phyloP scores from a whole-genome alignment of 208 protist genomes.

The Crithidia bombi region DNA sequence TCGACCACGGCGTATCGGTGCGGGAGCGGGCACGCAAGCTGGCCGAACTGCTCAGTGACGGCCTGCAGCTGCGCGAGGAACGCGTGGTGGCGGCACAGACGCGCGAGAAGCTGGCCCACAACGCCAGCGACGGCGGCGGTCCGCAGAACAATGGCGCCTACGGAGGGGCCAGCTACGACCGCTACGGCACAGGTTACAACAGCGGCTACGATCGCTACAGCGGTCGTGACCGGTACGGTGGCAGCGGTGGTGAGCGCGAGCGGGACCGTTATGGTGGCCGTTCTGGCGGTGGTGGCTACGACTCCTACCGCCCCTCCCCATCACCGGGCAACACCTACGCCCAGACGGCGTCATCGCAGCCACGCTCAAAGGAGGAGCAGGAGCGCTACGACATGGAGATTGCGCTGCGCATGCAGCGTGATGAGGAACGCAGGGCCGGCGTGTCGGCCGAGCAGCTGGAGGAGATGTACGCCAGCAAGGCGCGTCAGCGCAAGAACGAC shows the following conservation, averaged over 20 bases:
- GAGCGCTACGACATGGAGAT: constrained; percentile 88
- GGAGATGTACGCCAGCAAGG: constrained; percentile 70
- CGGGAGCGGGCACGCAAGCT: constrained; percentile 86
- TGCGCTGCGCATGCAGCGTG: constrained; percentile 82
- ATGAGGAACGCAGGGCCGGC: constrained; percentile 81
- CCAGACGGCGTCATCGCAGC: constrained; percentile 14
- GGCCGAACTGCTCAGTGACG: constrained; percentile 81
- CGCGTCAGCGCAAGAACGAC: constrained; percentile 29
- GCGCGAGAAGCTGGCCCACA: constrained; percentile 65
- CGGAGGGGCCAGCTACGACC: constrained; percentile 30
- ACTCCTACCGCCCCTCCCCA: constrained; percentile 27
- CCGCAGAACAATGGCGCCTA: constrained; percentile 30
- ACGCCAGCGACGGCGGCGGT: constrained; percentile 44
- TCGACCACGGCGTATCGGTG: constrained; percentile 89
- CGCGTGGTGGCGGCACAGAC: constrained; percentile 72
- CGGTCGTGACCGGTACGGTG: constrained; percentile 17
- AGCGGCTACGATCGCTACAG: constrained; percentile 10
- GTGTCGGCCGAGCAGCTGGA: constrained; percentile 68
- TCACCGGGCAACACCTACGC: constrained; percentile 4
- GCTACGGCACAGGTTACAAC: constrained; percentile 27
- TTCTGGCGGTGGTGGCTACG: constrained; percentile 22
- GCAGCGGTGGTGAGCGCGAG: constrained; percentile 13
- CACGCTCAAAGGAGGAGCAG: constrained; percentile 78
- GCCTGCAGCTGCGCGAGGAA: constrained; percentile 77
- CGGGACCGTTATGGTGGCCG: constrained; percentile 5